Percentiles rank a stretch among this genome's conserved stretches.
Evolutionary conservation across 2,329 filamentous ascomycete genomes (phyloP).

Genomic region (Claviceps fusiformis): DNA sequence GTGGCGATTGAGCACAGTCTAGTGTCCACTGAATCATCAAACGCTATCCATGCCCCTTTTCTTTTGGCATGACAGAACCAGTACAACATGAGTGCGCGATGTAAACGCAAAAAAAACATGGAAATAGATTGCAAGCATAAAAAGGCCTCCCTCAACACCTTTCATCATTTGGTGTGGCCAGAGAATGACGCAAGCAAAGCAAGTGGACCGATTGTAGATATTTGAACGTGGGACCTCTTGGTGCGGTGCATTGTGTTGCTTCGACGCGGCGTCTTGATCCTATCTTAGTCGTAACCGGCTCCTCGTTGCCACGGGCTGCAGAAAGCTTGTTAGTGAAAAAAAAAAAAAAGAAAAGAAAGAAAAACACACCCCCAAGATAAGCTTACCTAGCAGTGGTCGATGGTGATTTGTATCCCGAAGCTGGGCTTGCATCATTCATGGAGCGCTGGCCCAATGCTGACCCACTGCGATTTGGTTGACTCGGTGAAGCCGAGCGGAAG

Average conservation of each 20-base stretch:
- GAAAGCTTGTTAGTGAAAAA: slow-evolving; percentile 8
- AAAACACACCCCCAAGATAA: too few species aligned
- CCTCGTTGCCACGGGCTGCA: slow-evolving; percentile 31
- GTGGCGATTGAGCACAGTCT: too few species aligned
- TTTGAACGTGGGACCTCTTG: not conserved
- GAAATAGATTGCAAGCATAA: not conserved
- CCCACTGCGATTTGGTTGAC: slow-evolving; percentile 15
- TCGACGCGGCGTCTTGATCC: not conserved
- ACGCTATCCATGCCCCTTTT: not conserved
- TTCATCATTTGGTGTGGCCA: not conserved
- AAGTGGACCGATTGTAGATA: not conserved
- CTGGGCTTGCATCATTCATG: slow-evolving; percentile 20
- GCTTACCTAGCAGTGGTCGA: slow-evolving; percentile 28
- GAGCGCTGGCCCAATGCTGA: slow-evolving; percentile 14
- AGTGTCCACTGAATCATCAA: not conserved
- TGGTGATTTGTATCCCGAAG: slow-evolving; percentile 15
- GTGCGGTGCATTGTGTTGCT: not conserved
- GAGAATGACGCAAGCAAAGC: not conserved
- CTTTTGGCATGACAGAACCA: not conserved
- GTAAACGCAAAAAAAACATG: not conserved
- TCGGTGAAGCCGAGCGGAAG: slow-evolving; percentile 22
- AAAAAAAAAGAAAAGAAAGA: not conserved
- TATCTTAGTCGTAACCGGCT: slow-evolving; percentile 28
- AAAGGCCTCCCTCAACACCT: not conserved
- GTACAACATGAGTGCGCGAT: not conserved